Evolutionary conservation across 1,284 basidiomycete species (phyloP).

Genomic region (Pseudozyma pruni): DNA sequence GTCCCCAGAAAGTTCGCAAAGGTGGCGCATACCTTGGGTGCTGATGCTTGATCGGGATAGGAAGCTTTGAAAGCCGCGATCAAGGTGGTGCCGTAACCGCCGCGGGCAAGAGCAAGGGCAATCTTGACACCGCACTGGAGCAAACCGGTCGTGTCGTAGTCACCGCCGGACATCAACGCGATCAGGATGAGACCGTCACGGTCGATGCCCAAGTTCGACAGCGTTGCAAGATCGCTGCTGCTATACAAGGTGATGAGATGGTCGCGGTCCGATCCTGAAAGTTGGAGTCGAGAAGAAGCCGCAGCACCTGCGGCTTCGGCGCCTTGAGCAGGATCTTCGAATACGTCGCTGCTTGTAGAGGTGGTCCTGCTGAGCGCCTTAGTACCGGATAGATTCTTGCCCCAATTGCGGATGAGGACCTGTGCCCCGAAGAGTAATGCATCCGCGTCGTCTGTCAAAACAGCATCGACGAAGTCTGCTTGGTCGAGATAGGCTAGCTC

Average conservation of each 20-base stretch:
- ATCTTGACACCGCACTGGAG: slow-evolving; percentile 63
- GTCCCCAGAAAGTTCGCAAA: slow-evolving; percentile 30
- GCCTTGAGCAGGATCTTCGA: slow-evolving; percentile 8
- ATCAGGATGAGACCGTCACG: slow-evolving; percentile 84
- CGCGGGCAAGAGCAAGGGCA: slow-evolving; percentile 70
- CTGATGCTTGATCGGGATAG: slow-evolving; percentile 16
- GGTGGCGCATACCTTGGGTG: neutral
- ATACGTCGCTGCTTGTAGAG: slow-evolving; percentile 18
- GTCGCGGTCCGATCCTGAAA: slow-evolving; percentile 29
- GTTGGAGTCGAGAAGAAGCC: slow-evolving; percentile 2
- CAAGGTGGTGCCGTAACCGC: slow-evolving; percentile 71
- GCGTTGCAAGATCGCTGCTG: slow-evolving; percentile 7
- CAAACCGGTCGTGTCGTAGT: slow-evolving; percentile 75
- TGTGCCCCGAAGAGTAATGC: slow-evolving; percentile 88
- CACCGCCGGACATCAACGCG: slow-evolving; percentile 86
- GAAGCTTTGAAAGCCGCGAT: slow-evolving; percentile 71
- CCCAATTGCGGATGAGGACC: slow-evolving; percentile 78
- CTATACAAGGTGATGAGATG: slow-evolving; percentile 19
- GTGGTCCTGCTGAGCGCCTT: slow-evolving; percentile 24
- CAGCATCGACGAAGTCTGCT: slow-evolving; percentile 84
- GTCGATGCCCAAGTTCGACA: slow-evolving; percentile 70
- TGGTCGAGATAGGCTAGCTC: slow-evolving; percentile 88
- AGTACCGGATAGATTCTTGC: slow-evolving; percentile 37
- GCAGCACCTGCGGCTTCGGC: neutral
- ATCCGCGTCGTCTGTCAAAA: slow-evolving; percentile 93